phyloP scores from a whole-genome alignment of 140 eudicot genomes.

The Ambrosia hybrid region DNA sequence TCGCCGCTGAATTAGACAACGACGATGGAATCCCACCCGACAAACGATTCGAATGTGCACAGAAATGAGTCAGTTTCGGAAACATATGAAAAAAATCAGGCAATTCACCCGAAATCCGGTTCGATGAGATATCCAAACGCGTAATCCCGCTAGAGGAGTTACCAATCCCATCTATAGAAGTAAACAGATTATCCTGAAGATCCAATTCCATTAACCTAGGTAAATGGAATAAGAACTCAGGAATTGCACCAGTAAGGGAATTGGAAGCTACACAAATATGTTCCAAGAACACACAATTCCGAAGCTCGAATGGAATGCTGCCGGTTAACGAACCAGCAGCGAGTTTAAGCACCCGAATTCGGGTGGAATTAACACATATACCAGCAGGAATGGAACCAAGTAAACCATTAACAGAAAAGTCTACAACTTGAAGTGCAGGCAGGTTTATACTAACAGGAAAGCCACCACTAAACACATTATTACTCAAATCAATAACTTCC shows the following conservation, averaged over 20 bases:
- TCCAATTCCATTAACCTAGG: constrained; percentile 33
- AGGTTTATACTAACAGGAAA: constrained; percentile 39
- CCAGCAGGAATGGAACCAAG: constrained; percentile 49
- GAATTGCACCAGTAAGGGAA: constrained; percentile 48
- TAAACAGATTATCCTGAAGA: constrained; percentile 49
- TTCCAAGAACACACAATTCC: constrained; percentile 47
- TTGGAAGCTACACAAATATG: constrained; percentile 52
- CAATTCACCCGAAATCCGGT: constrained; percentile 48
- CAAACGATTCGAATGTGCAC: constrained; percentile 54
- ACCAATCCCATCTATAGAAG: constrained; percentile 40
- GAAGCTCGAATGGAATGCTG: constrained; percentile 42
- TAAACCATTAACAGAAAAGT: constrained; percentile 48
- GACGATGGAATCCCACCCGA: constrained; percentile 54
- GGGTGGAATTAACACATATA: constrained; percentile 52
- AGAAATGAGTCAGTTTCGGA: constrained; percentile 38
- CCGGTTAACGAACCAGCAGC: constrained; percentile 45
- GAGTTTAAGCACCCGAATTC: constrained; percentile 31
- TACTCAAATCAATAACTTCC: constrained; percentile 55
- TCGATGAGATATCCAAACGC: constrained; percentile 49
- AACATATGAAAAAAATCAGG: constrained; percentile 60
- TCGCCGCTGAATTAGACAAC: constrained; percentile 44
- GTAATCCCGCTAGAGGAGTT: constrained; percentile 42
- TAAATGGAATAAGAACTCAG: constrained; percentile 51
- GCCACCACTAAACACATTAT: constrained; percentile 47
- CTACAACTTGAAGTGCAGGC: constrained; percentile 42